These are phyloP conservation scores for Venturia aucupariae DNA, from an alignment of 2,329 filamentous ascomycete genomes.

Conservation along the genomic window DNA sequence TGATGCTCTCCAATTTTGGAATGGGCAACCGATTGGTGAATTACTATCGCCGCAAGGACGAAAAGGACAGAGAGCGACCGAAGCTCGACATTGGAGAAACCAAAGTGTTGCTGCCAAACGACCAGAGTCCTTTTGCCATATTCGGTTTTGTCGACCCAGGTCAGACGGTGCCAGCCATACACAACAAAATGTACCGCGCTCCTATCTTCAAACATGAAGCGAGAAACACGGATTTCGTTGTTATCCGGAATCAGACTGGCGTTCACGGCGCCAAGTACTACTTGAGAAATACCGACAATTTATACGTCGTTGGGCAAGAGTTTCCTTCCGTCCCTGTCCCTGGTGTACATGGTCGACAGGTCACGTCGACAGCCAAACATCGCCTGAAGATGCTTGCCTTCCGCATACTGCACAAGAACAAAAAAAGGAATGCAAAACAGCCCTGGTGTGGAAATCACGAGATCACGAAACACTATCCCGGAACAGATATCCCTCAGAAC, in stretches of 20 bases:
- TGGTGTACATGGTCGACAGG: conserved; percentile 85
- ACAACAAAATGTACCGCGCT: conserved; percentile 92
- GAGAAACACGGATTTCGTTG: conserved; percentile 73
- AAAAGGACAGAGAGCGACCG: conserved; percentile 64
- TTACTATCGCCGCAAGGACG: conserved; percentile 83
- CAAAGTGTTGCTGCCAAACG: conserved; percentile 78
- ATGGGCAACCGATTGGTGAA: conserved; percentile 97
- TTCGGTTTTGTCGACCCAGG: conserved; percentile 91
- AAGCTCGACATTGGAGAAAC: conserved; percentile 83
- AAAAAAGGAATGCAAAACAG: conserved; percentile 59
- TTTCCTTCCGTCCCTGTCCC: conserved; percentile 89
- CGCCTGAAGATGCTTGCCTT: conserved; percentile 93
- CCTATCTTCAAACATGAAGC: conserved; percentile 83
- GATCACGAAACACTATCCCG: conserved; percentile 66
- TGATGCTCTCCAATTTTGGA: conserved; percentile 88
- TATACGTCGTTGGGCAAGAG: conserved; percentile 86
- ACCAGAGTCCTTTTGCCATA: conserved; percentile 90
- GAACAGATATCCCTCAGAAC: conserved; percentile 90
- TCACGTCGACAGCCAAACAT: conserved; percentile 95
- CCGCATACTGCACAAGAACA: conserved; percentile 71
- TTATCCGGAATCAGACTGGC: conserved; percentile 73
- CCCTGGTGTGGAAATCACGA: conserved; percentile 67
- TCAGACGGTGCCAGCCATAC: conserved; percentile 79
- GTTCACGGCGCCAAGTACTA: conserved; percentile 71
- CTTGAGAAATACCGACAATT: conserved; percentile 79